Evolutionary conservation across 2,329 filamentous ascomycete species (phyloP).

Genomic region (Fusarium equiseti): DNA sequence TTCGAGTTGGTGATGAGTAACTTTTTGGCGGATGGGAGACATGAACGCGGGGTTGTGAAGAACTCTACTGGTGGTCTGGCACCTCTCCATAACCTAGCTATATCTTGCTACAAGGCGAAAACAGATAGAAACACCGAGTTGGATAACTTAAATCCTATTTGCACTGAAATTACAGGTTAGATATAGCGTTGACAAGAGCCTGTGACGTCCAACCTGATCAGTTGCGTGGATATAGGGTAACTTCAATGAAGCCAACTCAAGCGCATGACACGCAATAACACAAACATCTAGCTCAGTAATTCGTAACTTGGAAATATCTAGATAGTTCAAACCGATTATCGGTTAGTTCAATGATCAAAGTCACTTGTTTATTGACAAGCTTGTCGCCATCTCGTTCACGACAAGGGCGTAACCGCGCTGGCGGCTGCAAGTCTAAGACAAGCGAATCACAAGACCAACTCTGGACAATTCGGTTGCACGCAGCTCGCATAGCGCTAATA

Average conservation of each 20-base stretch:
- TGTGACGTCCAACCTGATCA: not conserved
- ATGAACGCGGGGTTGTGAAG: not conserved
- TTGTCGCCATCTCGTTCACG: not conserved
- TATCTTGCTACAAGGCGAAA: not conserved
- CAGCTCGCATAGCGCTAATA: slow-evolving; percentile 12
- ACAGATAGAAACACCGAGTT: not conserved
- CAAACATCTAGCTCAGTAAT: not conserved
- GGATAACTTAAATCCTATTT: not conserved
- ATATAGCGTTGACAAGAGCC: not conserved
- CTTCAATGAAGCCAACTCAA: not conserved
- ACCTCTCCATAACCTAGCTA: not conserved
- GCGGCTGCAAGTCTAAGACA: slow-evolving; percentile 30
- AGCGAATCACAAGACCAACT: slow-evolving; percentile 24
- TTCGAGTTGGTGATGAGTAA: not conserved
- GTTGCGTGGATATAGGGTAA: not conserved
- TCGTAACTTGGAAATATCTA: not conserved
- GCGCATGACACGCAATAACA: not conserved
- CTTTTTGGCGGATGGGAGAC: not conserved
- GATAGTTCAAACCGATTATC: not conserved
- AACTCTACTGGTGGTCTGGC: not conserved
- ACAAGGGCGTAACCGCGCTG: slow-evolving; percentile 27
- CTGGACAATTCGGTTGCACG: slow-evolving; percentile 25
- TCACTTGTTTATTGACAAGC: not conserved
- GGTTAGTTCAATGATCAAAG: not conserved
- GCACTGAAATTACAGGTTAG: not conserved